Conservation (phyloP, 2,329 filamentous ascomycete species). For the Nemania sp. region DNA sequence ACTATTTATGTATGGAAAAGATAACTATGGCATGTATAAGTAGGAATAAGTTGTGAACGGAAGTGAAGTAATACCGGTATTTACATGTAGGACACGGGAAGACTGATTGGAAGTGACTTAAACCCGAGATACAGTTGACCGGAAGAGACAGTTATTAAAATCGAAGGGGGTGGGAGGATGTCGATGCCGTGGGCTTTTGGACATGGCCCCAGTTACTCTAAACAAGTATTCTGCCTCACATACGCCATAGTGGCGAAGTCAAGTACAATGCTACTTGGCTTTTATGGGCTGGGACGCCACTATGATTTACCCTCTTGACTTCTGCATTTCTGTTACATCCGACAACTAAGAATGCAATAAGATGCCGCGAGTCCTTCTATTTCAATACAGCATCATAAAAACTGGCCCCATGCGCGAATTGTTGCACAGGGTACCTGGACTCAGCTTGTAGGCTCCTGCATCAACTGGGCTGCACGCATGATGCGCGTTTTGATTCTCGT, state of each 20-base stretch:
- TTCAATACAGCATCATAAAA: too few species aligned
- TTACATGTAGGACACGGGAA: background rate
- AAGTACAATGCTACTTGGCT: background rate
- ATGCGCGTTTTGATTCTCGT: background rate
- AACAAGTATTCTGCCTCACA: background rate
- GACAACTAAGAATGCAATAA: background rate
- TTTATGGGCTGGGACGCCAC: background rate
- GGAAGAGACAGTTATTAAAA: too few species aligned
- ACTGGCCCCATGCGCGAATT: too few species aligned
- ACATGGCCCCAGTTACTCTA: background rate
- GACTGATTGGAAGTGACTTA: too few species aligned
- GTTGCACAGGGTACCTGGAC: background rate
- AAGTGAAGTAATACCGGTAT: slow-evolving; percentile 6
- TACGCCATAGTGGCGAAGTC: slow-evolving; percentile 4
- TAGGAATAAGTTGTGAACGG: slow-evolving; percentile 1
- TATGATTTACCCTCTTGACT: slow-evolving; percentile 6
- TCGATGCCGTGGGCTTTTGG: background rate
- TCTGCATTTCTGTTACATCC: slow-evolving; percentile 1
- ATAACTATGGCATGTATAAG: slow-evolving; percentile 2
- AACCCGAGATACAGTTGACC: too few species aligned
- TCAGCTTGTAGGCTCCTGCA: background rate
- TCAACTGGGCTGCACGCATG: background rate
- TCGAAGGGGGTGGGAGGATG: too few species aligned
- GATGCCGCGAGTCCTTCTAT: too few species aligned
- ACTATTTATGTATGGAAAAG: background rate